phyloP scores from a whole-genome alignment of 768 basidiomycete genomes.

The Lentinus brumalis region DNA sequence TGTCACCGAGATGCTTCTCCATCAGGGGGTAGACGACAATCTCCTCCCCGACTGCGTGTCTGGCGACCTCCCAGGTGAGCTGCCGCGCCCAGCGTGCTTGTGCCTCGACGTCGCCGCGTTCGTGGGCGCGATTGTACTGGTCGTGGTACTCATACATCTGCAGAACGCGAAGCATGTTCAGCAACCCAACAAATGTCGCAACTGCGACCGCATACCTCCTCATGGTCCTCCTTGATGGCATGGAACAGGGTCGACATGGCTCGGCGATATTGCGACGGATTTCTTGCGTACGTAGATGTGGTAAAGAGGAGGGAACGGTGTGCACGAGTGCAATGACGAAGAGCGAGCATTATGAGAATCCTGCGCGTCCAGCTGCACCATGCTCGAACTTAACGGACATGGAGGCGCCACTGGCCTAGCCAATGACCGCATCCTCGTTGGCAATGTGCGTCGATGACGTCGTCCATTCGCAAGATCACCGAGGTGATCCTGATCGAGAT shows the following conservation, averaged over 20 bases:
- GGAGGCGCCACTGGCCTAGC: background rate
- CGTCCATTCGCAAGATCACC: background rate
- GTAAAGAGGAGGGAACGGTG: background rate
- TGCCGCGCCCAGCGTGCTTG: constrained; percentile 58
- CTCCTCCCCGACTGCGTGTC: constrained; percentile 64
- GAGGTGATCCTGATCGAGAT: constrained; percentile 11
- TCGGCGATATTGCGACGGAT: background rate
- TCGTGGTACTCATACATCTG: constrained; percentile 63
- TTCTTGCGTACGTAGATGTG: background rate
- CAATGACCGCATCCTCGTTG: constrained; percentile 2
- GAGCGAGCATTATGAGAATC: constrained; percentile 4
- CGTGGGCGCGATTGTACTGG: constrained; percentile 41
- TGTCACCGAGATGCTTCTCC: constrained; percentile 54
- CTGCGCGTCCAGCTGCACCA: no score
- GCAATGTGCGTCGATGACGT: constrained; percentile 7
- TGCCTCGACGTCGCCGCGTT: constrained; percentile 44
- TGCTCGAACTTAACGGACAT: background rate
- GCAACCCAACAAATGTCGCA: background rate
- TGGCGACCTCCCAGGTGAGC: constrained; percentile 61
- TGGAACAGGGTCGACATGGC: constrained; percentile 39
- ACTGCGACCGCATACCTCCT: constrained; percentile 38
- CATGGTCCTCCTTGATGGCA: constrained; percentile 51
- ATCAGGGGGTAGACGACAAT: constrained; percentile 65
- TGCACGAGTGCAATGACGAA: background rate
- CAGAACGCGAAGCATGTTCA: background rate